Evolutionary conservation across 2,329 filamentous ascomycete species (phyloP), one percentile per base, ranked within the genome.

Genomic region (Fusarium sp.): DNA sequence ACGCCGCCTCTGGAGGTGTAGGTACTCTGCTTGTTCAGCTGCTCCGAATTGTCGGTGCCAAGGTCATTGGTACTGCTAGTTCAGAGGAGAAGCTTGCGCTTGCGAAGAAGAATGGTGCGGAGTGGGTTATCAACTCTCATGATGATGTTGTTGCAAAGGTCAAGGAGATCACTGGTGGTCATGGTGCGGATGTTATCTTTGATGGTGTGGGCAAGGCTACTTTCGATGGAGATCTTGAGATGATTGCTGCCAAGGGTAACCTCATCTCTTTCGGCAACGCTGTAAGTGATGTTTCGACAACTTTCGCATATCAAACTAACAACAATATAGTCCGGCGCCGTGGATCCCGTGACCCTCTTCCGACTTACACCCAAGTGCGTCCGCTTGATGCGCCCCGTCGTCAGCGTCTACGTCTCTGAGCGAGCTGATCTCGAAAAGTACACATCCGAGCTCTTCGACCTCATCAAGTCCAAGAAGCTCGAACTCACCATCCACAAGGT

Each of bases 161-260:
- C 11, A 85, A 87, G 77, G 88, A 93, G 79, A 90, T 94, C 55
- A 98, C 94, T 0, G 89, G 86, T 5, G 92, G 92, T 0, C 84
- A 90, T 68, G 95, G 95, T 13, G 91, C 92, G 6, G 89, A 90
- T 72, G 94, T 92, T 15, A 92, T 97, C 34, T 97, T 94, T 80
- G 95, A 98, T 80, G 93, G 93, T 11, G 94, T 98, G 6, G 95
- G 95, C 18, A 94, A 94, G 84, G 87, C 88, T 55, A 98, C 95
- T 0, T 97, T 96, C 83, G 94, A 98, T 75, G 87, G 89, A 26
- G 92, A 92, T 78, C 81, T 98, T 73, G 90, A 95, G 73, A 89
- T 90, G 76, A 87, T 96, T 61, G 93, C 91, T 75, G 82, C 91
- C 72, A 97, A 97, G 85, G 95, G 94, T 10, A 92, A 87, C 4